Evolutionary conservation across 1,284 basidiomycete species (phyloP).

Genomic region (Flammula alnicola): DNA sequence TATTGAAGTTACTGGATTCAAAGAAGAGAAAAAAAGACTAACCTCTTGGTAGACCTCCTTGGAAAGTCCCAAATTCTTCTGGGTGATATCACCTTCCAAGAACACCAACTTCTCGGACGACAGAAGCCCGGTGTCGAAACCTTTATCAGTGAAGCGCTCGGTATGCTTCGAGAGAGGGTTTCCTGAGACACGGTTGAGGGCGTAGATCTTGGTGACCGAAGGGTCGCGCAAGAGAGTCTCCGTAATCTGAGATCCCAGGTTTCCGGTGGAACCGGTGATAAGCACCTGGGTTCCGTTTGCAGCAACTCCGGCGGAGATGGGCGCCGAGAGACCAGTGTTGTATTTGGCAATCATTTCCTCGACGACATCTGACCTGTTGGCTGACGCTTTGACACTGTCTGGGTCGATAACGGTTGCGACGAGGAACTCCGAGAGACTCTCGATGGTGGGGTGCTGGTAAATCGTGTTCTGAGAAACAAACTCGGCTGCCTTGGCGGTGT

Average conservation of each 20-base stretch:
- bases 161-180: slow-evolving; percentile 25
- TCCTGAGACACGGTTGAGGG: slow-evolving; percentile 28
- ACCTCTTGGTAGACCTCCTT: slow-evolving; percentile 35
- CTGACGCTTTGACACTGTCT: slow-evolving; percentile 10
- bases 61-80: slow-evolving; percentile 34
- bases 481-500: slow-evolving; percentile 18
- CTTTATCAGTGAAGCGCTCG: slow-evolving; percentile 37
- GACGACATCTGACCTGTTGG: slow-evolving; percentile 28
- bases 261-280: slow-evolving; percentile 41
- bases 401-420: slow-evolving; percentile 25
- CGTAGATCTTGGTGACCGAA: slow-evolving; percentile 31
- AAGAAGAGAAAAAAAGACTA: slow-evolving; percentile 20
- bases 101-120: slow-evolving; percentile 38
- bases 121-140: slow-evolving; percentile 34
- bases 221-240: slow-evolving; percentile 28
- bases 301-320: slow-evolving; percentile 3
- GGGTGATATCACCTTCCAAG: slow-evolving; percentile 38
- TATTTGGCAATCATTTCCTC: slow-evolving; percentile 40
- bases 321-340: slow-evolving; percentile 21
- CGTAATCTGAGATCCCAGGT: slow-evolving; percentile 37
- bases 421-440: slow-evolving; percentile 31
- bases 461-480: slow-evolving; percentile 33
- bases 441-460: slow-evolving; percentile 38
- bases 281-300: slow-evolving; percentile 27
- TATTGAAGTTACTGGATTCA: background rate